Conservation (phyloP, 331 rosid genomes). For the Quercus lobata region DNA sequence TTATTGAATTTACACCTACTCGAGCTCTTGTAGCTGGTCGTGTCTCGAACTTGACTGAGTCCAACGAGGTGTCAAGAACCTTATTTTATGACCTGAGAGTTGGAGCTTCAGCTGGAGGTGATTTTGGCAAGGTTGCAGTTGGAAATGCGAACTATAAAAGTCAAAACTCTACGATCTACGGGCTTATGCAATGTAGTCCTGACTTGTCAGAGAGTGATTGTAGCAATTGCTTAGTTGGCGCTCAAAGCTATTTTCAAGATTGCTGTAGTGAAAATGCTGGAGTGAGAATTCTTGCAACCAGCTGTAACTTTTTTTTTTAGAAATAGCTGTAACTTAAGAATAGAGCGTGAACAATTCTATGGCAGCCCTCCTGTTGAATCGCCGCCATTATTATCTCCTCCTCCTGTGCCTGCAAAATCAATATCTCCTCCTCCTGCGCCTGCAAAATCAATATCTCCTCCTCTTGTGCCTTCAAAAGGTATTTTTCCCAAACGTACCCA, state of each 20-base stretch:
- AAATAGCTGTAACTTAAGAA: conserved; percentile 24
- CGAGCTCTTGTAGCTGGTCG: accelerated
- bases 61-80: no score
- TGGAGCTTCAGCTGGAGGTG: conserved; percentile 9
- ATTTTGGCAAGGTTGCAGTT: conserved; percentile 13
- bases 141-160: neutral
- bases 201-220: conserved; percentile 24
- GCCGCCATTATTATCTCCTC: neutral
- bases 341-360: neutral
- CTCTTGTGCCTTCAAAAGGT: neutral
- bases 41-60: neutral
- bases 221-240: conserved; percentile 14
- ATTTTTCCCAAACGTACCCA: no score
- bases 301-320: neutral
- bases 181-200: conserved; percentile 36
- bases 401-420: neutral
- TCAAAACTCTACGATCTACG: conserved; percentile 14
- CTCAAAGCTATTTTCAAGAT: neutral
- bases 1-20: neutral
- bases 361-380: neutral
- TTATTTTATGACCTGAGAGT: no score
- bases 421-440: no score
- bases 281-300: conserved; percentile 20
- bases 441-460: neutral
- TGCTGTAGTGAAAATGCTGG: conserved; percentile 5